Evolutionary conservation across 768 basidiomycete species (phyloP).

Genomic region (Rhizopogon roseolus): DNA sequence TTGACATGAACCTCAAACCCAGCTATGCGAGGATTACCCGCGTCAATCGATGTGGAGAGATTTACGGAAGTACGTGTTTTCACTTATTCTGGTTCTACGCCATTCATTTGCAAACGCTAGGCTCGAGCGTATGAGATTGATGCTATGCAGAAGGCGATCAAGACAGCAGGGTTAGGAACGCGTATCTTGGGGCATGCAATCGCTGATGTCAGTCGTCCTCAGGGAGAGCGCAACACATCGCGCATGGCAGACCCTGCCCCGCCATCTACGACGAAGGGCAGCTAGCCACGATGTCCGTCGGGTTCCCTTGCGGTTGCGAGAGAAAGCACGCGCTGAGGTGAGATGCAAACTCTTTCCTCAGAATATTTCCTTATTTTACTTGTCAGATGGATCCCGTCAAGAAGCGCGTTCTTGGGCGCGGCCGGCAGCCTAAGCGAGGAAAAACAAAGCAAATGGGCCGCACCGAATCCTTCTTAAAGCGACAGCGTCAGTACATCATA

Average conservation of each 20-base stretch:
- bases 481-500: conserved; percentile 57
- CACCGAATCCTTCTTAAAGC: conserved; percentile 56
- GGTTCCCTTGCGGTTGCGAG: conserved; percentile 79
- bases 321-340: conserved; percentile 82
- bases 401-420: conserved; percentile 36
- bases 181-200: not conserved
- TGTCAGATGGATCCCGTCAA: conserved; percentile 50
- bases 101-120: conserved; percentile 33
- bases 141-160: conserved; percentile 87
- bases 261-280: conserved; percentile 86
- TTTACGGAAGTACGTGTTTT: conserved; percentile 66
- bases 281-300: conserved; percentile 93
- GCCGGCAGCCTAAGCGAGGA: conserved; percentile 53
- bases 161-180: conserved; percentile 57
- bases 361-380: conserved; percentile 14
- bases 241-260: conserved; percentile 90
- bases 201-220: not conserved
- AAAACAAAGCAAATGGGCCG: conserved; percentile 53
- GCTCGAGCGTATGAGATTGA: conserved; percentile 85
- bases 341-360: conserved; percentile 17
- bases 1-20: not conserved
- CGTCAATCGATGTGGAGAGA: conserved; percentile 79
- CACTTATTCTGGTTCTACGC: not conserved
- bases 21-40: conserved; percentile 63
- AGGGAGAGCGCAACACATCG: conserved; percentile 73